Evolutionary conservation across 2,329 filamentous ascomycete species (phyloP).

Genomic region (Cryoendolithus antarcticus): DNA sequence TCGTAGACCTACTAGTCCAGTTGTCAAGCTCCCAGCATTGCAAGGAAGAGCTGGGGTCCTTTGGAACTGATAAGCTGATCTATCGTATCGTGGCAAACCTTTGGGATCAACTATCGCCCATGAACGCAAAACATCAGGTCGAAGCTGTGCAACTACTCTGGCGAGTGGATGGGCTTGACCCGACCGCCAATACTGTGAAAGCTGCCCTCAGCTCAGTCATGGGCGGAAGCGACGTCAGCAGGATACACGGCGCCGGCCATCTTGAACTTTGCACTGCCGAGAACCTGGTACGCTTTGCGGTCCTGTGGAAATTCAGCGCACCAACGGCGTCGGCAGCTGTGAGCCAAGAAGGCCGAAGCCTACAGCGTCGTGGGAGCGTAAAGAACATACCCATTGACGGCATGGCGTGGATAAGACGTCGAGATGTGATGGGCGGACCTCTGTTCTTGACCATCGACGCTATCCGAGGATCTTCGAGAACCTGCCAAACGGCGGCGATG

Average conservation of each 20-base stretch:
- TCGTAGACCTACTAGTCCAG: no score
- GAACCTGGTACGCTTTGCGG: constrained; percentile 55
- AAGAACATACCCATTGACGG: constrained; percentile 35
- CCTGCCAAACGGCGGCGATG: no score
- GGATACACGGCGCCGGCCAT: no score
- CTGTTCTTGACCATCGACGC: constrained; percentile 45
- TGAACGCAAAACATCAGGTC: constrained; percentile 83
- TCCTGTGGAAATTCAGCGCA: constrained; percentile 69
- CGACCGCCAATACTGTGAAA: constrained; percentile 9
- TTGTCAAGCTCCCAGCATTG: no score
- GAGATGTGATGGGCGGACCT: constrained; percentile 66
- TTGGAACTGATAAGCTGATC: background rate
- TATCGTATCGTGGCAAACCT: constrained; percentile 1
- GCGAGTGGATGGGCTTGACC: constrained; percentile 53
- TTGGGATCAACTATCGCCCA: constrained; percentile 56
- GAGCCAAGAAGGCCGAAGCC: constrained; percentile 9
- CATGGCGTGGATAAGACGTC: constrained; percentile 14
- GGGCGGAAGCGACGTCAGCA: constrained; percentile 4
- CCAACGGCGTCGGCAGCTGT: constrained; percentile 14
- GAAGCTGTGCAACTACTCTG: constrained; percentile 80
- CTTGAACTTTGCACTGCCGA: constrained; percentile 27
- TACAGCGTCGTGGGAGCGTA: constrained; percentile 5
- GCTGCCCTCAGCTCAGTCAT: constrained; percentile 6
- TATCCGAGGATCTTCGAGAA: no score
- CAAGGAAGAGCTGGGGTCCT: background rate